Base-by-base conservation (phyloP, 495 filamentous ascomycete species). In the Neurospora sp. region DNA sequence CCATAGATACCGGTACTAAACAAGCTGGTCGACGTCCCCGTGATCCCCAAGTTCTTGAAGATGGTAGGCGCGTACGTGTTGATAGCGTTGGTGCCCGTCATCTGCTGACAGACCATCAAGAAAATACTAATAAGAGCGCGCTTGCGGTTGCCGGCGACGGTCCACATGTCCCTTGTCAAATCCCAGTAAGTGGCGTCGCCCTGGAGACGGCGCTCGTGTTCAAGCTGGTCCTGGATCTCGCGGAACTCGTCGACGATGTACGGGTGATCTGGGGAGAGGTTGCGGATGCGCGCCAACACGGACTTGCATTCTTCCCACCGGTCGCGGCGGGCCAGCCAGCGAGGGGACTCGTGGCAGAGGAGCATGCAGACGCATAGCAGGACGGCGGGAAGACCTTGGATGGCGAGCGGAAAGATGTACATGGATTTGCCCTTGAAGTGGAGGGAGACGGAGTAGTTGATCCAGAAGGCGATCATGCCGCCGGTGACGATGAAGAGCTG, bases 131-230 rank as follows among this genome's bases (percentile, higher is more conserved):
- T 78, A 31, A 81, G 73, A 8, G 77, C 77, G 12, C 88, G 85
- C 72, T 87, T 87, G 66, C 87, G 84, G 78, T 89, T 88, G 0
- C 86, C 86, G 0, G 83, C 76, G 74, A 93, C 89, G 18, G 85
- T 83, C 89, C 90, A 93, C 89, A 92, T 92, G 76, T 93, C 92
- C 74, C 84, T 87, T 79, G 90, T 87, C 39, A 93, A 82, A 73
- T 90, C 88, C 89, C 84, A 88, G 82, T 90, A 88, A 11, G 81
- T 82, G 14, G 88, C 86, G 12, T 90, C 91, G 38, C 86, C 87
- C 44, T 90, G 83, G n/a, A 91, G 80, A 7, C 85, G 83, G 14
- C 88, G 87, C 77, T 94, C 91, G 39, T 90, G 85, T 74, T 93
- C 90, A n/a, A 94, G 85, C 78, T 92, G 89, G 62, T 88, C 84